These are phyloP conservation scores for Berberis thunbergii DNA, from an alignment of 164 flowering plant species.

Conservation along the genomic window DNA sequence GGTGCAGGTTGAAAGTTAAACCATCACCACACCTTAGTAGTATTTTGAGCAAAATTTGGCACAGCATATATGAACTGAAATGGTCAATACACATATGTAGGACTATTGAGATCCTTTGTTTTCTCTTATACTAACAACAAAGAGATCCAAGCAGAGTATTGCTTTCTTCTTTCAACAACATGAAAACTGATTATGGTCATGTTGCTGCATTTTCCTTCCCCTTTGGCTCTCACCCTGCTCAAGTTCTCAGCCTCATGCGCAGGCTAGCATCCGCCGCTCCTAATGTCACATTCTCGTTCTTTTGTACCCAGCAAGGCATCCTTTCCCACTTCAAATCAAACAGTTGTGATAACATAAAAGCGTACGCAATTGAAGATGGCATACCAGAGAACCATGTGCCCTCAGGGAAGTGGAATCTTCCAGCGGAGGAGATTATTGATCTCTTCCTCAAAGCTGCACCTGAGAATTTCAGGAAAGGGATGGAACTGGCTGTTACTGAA, in stretches of 20 bases:
- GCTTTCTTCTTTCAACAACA: no score
- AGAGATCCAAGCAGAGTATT: no score
- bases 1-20: no score
- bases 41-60: no score
- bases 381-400: slow-evolving; percentile 19
- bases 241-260: slow-evolving; percentile 28
- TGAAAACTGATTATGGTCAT: no score
- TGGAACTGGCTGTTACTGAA: slow-evolving; percentile 21
- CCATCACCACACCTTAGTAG: no score
- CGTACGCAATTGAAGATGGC: slow-evolving; percentile 26
- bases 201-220: background rate
- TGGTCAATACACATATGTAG: no score
- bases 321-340: slow-evolving; percentile 6
- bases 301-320: slow-evolving; percentile 40
- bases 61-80: no score
- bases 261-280: slow-evolving; percentile 32
- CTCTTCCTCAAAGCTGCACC: slow-evolving; percentile 29
- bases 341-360: background rate
- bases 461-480: slow-evolving; percentile 16
- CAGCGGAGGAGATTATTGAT: slow-evolving; percentile 17
- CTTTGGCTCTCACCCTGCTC: slow-evolving; percentile 34
- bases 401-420: slow-evolving; percentile 6
- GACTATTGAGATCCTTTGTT: no score
- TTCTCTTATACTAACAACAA: no score
- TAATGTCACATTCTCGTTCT: slow-evolving; percentile 37